Evolutionary conservation across 1,139 yeast genomes (phyloP).

Genomic region (Suhomyces terraborum): DNA sequence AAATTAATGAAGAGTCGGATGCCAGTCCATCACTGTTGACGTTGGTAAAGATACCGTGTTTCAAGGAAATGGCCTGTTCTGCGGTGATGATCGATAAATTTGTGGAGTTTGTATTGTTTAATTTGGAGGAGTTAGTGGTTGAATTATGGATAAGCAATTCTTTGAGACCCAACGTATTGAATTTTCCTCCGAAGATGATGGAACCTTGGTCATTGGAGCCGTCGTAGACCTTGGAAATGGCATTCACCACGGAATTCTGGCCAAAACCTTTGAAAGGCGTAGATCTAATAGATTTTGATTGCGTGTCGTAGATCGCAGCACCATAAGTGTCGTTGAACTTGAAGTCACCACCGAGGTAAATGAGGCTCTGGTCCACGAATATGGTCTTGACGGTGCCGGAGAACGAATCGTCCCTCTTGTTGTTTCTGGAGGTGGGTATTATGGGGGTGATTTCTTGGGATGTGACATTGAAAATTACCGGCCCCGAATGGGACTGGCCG

Average conservation of each 20-base stretch:
- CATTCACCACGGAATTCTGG: conserved; percentile 55
- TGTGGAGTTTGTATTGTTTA: conserved; percentile 24
- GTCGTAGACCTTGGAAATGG: conserved; percentile 58
- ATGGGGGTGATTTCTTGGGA: conserved; percentile 45
- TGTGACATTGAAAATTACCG: conserved; percentile 57
- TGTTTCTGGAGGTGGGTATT: conserved; percentile 21
- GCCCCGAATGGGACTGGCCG: conserved; percentile 43
- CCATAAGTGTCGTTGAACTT: conserved; percentile 57
- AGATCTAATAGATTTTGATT: conserved; percentile 41
- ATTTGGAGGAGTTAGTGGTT: conserved; percentile 29
- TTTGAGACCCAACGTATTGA: conserved; percentile 60
- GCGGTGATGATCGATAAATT: conserved; percentile 49
- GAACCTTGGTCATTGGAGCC: conserved; percentile 37
- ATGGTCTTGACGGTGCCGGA: conserved; percentile 58
- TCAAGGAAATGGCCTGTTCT: conserved; percentile 69
- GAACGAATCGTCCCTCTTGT: conserved; percentile 24
- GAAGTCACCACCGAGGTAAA: conserved; percentile 84
- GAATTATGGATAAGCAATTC: conserved; percentile 41
- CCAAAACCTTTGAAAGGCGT: conserved; percentile 83
- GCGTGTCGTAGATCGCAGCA: conserved; percentile 65
- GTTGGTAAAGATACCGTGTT: conserved; percentile 58
- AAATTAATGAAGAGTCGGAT: conserved; percentile 45
- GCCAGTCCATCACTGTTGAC: conserved; percentile 48
- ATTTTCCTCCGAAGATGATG: conserved; percentile 79
- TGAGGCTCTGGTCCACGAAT: conserved; percentile 45